These are phyloP conservation scores for Polytrichum formosum DNA, from an alignment of 225 moss, liverwort and hornwort genomes.

Conservation along the genomic window DNA sequence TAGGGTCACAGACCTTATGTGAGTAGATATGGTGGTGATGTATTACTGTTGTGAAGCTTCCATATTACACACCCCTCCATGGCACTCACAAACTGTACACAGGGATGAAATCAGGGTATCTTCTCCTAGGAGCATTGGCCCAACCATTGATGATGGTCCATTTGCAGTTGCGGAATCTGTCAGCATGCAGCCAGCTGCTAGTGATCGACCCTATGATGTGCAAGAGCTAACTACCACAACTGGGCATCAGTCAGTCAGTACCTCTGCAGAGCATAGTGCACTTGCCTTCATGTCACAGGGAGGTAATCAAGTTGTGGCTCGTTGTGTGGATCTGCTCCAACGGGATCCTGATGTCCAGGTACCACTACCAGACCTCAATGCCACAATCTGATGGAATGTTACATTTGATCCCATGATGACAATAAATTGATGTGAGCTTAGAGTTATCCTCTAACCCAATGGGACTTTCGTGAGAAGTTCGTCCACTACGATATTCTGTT, in stretches of 20 bases:
- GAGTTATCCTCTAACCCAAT: too few relatives aligned
- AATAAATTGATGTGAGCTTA: too few relatives aligned
- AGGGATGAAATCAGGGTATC: slow-evolving; percentile 40
- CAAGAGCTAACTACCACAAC: slow-evolving; percentile 39
- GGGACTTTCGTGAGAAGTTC: too few relatives aligned
- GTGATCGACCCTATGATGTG: slow-evolving; percentile 43
- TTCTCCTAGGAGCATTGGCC: slow-evolving; percentile 38
- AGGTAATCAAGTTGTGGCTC: slow-evolving; percentile 51
- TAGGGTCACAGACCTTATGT: too few relatives aligned
- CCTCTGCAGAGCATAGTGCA: slow-evolving; percentile 36
- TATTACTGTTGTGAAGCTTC: too few relatives aligned
- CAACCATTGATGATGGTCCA: slow-evolving; percentile 31
- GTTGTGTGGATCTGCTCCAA: slow-evolving; percentile 76
- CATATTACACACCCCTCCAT: not conserved
- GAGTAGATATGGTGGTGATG: too few relatives aligned
- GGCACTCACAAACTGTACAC: slow-evolving; percentile 5
- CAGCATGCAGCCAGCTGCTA: slow-evolving; percentile 33
- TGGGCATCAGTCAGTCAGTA: slow-evolving; percentile 35
- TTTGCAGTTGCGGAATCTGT: slow-evolving; percentile 42
- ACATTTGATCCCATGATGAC: too few relatives aligned
- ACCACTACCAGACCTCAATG: not conserved
- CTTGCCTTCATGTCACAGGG: slow-evolving; percentile 45
- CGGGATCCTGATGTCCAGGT: slow-evolving; percentile 76
- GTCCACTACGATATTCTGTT: too few relatives aligned
- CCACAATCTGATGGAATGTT: too few relatives aligned